Conservation (phyloP, 2,329 filamentous ascomycete genomes). For the Xylariales sp. region DNA sequence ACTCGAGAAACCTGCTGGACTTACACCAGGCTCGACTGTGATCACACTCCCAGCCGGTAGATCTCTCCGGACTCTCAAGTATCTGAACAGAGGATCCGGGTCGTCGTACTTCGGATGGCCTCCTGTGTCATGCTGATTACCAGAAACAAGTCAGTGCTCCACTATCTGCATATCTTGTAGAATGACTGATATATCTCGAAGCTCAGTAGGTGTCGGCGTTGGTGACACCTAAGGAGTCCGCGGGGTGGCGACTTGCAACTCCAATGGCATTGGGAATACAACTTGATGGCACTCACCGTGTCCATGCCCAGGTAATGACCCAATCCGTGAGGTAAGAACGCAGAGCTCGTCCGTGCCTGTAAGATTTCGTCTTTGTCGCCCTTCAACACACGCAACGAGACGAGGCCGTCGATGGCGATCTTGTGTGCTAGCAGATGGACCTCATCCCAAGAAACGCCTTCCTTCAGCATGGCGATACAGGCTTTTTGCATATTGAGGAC, state of each 20-base stretch:
- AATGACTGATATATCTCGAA: too few species aligned
- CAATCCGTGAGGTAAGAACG: constrained; percentile 88
- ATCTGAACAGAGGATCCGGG: constrained; percentile 78
- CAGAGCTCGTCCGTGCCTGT: constrained; percentile 71
- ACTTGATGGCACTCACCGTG: too few species aligned
- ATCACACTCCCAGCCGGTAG: constrained; percentile 78
- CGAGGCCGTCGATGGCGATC: constrained; percentile 75
- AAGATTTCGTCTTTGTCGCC: constrained; percentile 68
- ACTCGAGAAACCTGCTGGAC: constrained; percentile 23
- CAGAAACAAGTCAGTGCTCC: too few species aligned
- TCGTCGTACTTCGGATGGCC: constrained; percentile 76
- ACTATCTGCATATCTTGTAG: too few species aligned
- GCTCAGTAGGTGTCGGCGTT: too few species aligned
- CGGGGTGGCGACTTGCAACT: too few species aligned
- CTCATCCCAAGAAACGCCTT: constrained; percentile 74
- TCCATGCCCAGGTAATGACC: constrained; percentile 92
- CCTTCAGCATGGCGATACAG: constrained; percentile 67
- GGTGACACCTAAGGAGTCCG: too few species aligned
- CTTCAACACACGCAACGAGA: constrained; percentile 69
- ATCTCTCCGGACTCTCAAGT: constrained; percentile 71
- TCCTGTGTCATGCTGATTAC: constrained; percentile 79
- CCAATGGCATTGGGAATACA: too few species aligned
- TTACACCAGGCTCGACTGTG: constrained; percentile 87
- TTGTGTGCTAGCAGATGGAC: constrained; percentile 76
- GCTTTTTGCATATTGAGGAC: constrained; percentile 84